Conservation (phyloP, 306 rosid genomes). For the Sphenostylis stenocarpa region DNA sequence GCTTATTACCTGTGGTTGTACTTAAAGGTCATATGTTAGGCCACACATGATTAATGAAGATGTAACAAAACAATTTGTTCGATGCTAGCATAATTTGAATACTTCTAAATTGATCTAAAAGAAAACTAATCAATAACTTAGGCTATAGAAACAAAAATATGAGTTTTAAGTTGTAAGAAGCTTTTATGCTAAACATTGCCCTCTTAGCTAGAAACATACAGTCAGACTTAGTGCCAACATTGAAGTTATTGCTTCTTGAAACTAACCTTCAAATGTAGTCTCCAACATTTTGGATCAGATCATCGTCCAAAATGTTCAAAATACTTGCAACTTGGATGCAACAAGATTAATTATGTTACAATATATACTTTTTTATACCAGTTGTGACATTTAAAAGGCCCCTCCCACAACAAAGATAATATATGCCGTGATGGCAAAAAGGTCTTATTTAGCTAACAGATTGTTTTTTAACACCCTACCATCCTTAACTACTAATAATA, state of each 20-base stretch:
- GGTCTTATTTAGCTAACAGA: background rate
- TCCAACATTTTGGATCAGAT: conserved; percentile 74
- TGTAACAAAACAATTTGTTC: background rate
- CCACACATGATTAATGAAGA: conserved; percentile 10
- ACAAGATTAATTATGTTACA: conserved; percentile 30
- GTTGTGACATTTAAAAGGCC: too few species aligned
- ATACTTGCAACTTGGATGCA: conserved; percentile 80
- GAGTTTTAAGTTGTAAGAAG: conserved; percentile 3
- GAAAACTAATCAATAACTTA: conserved; percentile 4
- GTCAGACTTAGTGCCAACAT: conserved; percentile 15
- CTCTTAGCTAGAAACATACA: conserved; percentile 6
- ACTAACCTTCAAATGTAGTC: conserved; percentile 80
- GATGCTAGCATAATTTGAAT: conserved; percentile 17
- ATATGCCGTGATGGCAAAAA: conserved; percentile 5
- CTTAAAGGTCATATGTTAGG: background rate
- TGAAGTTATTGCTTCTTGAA: conserved; percentile 24
- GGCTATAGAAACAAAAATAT: background rate
- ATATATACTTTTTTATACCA: background rate
- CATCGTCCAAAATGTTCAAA: conserved; percentile 82
- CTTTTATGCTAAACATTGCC: conserved; percentile 23
- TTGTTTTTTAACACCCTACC: background rate
- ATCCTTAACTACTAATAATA: background rate
- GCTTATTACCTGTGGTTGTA: conserved; percentile 3
- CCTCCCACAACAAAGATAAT: too few species aligned
- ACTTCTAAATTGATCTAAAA: conserved; percentile 15